Conservation (phyloP, 2,329 filamentous ascomycete species). For the Clarireedia sp. region DNA sequence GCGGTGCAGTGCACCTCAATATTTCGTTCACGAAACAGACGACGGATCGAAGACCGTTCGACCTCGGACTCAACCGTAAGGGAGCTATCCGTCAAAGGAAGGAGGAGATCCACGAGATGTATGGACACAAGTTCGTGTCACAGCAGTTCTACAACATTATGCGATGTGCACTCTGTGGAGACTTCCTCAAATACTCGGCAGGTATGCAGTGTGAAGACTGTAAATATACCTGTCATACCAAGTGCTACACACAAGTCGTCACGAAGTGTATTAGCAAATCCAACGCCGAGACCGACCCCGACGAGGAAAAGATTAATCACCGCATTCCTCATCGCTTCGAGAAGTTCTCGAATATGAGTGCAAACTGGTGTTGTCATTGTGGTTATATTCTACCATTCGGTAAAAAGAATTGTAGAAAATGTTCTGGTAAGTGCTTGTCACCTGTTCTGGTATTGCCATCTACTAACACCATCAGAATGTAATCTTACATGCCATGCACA, state of each 20-base stretch:
- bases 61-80: constrained; percentile 86
- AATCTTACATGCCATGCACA: constrained; percentile 81
- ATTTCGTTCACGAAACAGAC: constrained; percentile 89
- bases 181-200: constrained; percentile 96
- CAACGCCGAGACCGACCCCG: constrained; percentile 94
- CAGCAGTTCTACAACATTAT: constrained; percentile 99
- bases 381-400: constrained; percentile 93
- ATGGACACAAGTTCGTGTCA: constrained; percentile 97
- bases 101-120: constrained; percentile 97
- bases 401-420: constrained; percentile 90
- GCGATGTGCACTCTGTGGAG: constrained; percentile 94
- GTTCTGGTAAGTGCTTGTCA: constrained; percentile 54
- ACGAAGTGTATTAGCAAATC: constrained; percentile 99
- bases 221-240: constrained; percentile 98
- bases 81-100: constrained; percentile 96
- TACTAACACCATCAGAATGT: constrained; percentile 58
- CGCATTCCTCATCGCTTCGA: constrained; percentile 96
- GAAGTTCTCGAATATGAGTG: constrained; percentile 93
- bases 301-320: constrained; percentile 99
- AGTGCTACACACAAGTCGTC: constrained; percentile 93
- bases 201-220: constrained; percentile 99
- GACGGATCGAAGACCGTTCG: constrained; percentile 73
- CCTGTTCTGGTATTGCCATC: neutral
- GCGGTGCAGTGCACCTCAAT: constrained; percentile 83
- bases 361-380: constrained; percentile 99